These are phyloP conservation scores for Quercus phellos DNA, from an alignment of 331 rosid genomes.

Conservation along the genomic window DNA sequence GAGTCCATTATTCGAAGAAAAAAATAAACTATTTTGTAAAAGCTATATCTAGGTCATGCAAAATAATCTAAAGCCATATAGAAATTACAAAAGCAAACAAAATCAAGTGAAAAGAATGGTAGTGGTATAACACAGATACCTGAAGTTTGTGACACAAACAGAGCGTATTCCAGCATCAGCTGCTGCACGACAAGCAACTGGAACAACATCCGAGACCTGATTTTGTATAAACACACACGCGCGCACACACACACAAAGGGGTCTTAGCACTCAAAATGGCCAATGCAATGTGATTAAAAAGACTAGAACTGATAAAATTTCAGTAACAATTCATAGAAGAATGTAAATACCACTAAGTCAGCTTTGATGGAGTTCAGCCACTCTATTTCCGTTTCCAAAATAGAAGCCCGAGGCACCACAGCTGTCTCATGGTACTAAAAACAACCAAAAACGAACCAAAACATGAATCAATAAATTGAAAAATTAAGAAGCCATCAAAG, in stretches of 20 bases:
- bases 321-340: conserved; percentile 8
- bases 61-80: neutral
- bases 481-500: neutral
- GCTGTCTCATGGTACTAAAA: conserved; percentile 90
- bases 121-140: conserved; percentile 33
- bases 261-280: neutral
- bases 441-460: conserved; percentile 17
- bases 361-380: conserved; percentile 91
- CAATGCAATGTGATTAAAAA: neutral
- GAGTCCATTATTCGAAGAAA: neutral
- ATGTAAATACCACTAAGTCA: conserved; percentile 74
- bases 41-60: neutral
- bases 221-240: conserved; percentile 12
- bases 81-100: neutral
- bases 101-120: neutral
- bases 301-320: conserved; percentile 3
- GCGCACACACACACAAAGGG: neutral
- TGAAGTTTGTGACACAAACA: conserved; percentile 92
- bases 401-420: conserved; percentile 67
- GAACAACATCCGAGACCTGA: conserved; percentile 96
- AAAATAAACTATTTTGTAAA: neutral
- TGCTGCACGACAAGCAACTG: conserved; percentile 95
- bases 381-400: conserved; percentile 69
- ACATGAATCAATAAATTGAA: neutral
- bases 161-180: conserved; percentile 97